Base-by-base conservation (phyloP, 2,329 filamentous ascomycete species). In the Bimuria novae-zelandiae region DNA sequence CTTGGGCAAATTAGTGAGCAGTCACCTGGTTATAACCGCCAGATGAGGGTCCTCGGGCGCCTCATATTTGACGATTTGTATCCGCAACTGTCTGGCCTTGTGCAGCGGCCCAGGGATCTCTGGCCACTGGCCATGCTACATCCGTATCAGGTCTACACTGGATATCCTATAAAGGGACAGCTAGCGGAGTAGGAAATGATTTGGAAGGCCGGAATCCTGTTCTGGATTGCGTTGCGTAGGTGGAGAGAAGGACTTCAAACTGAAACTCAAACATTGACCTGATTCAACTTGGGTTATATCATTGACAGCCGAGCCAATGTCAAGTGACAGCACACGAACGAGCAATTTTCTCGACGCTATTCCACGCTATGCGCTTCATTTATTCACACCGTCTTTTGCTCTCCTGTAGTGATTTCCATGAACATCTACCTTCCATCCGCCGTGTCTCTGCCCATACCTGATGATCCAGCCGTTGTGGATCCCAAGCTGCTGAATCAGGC, bases 31-130 rank as follows among this genome's bases (percentile, higher is more conserved):
- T 52, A 30, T 21, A 35, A 35, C 5, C 36, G 43, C 21, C 33
- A 55, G 19, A 25, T 55, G 14, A 55, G 46, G 29, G 43, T 55
- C 14, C 44, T 55, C 4, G 48, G 48, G 4, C 43, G 37, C 14
- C 27, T 55, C 7, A 16, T 52, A 21, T 52, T 55, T 27, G 52
- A 55, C n/a, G 52, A 55, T 7, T 12, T 55, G 17, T 52, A 55
- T 29, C 52, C 52, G 23, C 17, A 49, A 7, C 11, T 55, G 12
- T 29, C 35, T 3, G 37, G 35, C 17, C 23, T 48, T 14, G 36
- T 37, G 16, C 39, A 48, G 16, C 42, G 44, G 17, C 49, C 48
- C 14, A 37, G 17, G 19, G 43, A 52, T 32, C 35, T 52, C 10
- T 55, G 48, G 48, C 29, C 36, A 16, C 17, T 43, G 22, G 49